Percentiles rank a stretch among this genome's conserved stretches.
Conservation (phyloP, 306 rosid genomes). For the Lathyrus aphaca region DNA sequence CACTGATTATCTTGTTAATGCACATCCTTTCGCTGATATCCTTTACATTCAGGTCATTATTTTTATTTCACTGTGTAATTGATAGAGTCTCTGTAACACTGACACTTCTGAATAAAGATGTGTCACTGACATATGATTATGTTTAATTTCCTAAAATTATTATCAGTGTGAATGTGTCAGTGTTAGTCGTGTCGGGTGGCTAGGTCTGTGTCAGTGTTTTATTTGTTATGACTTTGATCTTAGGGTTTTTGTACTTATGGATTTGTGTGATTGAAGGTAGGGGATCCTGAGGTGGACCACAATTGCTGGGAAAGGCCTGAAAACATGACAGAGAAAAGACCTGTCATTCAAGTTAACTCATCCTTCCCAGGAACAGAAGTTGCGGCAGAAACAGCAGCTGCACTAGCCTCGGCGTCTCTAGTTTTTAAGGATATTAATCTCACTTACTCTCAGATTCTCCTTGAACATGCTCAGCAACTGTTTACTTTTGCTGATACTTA, state of each 20-base stretch:
- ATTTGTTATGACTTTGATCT: no score
- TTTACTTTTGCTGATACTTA: constrained; percentile 65
- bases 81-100: no score
- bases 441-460: constrained; percentile 57
- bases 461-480: constrained; percentile 60
- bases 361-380: constrained; percentile 80
- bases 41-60: constrained; percentile 66
- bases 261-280: constrained; percentile 56
- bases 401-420: constrained; percentile 73
- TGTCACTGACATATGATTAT: no score
- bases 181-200: no score
- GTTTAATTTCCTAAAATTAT: no score
- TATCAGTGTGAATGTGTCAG: no score
- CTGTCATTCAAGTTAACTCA: constrained; percentile 56
- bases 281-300: constrained; percentile 72
- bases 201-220: no score
- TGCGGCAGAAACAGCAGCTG: constrained; percentile 80
- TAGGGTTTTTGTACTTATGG: neutral
- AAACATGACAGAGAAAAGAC: constrained; percentile 58
- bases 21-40: constrained; percentile 64
- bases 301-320: constrained; percentile 82
- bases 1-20: constrained; percentile 67
- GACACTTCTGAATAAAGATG: no score
- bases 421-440: constrained; percentile 53
- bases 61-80: neutral